Evolutionary conservation across 805 yeast species (phyloP).

Genomic region (baker's yeast (Saccharomyces cerevisiae)): DNA sequence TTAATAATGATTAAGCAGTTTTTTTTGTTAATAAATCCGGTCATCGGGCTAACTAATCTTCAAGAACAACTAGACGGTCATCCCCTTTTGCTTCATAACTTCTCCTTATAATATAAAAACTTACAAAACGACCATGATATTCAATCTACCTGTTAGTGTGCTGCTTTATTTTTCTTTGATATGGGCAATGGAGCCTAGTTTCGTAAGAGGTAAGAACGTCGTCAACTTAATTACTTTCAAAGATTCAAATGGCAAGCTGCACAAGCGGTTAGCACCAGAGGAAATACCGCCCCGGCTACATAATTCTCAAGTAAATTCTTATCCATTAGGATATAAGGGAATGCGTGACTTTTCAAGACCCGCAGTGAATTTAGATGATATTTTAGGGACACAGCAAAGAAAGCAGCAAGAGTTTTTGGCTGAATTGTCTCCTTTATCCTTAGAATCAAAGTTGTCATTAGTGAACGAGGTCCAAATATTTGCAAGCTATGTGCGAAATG

Average conservation of each 20-base stretch:
- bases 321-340: slow-evolving; percentile 1
- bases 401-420: slow-evolving; percentile 1
- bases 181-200: neutral
- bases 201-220: slow-evolving; percentile 5
- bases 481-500: slow-evolving; percentile 63
- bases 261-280: slow-evolving; percentile 5
- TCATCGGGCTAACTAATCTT: neutral
- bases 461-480: slow-evolving; percentile 47
- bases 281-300: neutral
- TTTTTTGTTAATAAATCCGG: neutral
- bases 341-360: neutral
- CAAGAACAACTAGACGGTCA: neutral
- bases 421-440: slow-evolving; percentile 6
- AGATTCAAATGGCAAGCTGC: slow-evolving; percentile 10
- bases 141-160: neutral
- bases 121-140: neutral
- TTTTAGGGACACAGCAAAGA: slow-evolving; percentile 5
- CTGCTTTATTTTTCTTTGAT: neutral
- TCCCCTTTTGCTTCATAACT: neutral
- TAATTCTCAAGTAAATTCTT: neutral
- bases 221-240: slow-evolving; percentile 5
- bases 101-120: neutral
- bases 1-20: neutral
- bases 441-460: slow-evolving; percentile 28
- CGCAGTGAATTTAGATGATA: neutral